Conservation (phyloP, 1,139 yeast species). For the Pichia terricola region DNA sequence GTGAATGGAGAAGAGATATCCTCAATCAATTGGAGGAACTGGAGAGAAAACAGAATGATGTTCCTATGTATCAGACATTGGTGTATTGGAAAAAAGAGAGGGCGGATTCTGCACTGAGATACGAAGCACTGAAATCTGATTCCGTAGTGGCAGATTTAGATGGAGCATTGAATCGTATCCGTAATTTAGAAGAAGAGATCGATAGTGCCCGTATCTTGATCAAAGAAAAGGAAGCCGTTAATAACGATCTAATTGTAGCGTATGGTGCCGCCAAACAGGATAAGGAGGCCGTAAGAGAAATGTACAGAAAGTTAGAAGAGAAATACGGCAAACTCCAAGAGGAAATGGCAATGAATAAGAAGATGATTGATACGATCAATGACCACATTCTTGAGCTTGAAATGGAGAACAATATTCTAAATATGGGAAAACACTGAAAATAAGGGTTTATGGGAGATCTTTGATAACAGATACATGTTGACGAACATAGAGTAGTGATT, state of each 20-base stretch:
- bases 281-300: slow-evolving; percentile 18
- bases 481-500: no score
- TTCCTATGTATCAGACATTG: not conserved
- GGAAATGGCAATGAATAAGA: slow-evolving; percentile 43
- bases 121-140: slow-evolving; percentile 2
- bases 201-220: slow-evolving; percentile 10
- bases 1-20: not conserved
- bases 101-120: not conserved
- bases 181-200: slow-evolving; percentile 2
- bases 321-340: slow-evolving; percentile 32
- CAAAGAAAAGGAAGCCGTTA: slow-evolving; percentile 10
- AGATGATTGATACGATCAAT: slow-evolving; percentile 51
- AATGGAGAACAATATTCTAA: slow-evolving; percentile 57
- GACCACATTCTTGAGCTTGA: slow-evolving; percentile 65
- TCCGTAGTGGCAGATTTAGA: slow-evolving; percentile 9
- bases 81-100: not conserved
- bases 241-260: slow-evolving; percentile 12
- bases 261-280: slow-evolving; percentile 14
- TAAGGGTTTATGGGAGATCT: not conserved
- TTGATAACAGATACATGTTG: no score
- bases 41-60: not conserved
- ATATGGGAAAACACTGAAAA: not conserved
- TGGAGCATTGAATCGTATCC: slow-evolving; percentile 8
- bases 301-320: slow-evolving; percentile 23
- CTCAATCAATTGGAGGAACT: not conserved